Base-by-base conservation (phyloP, 345 rosid genomes). In the Gossypium turneri region DNA sequence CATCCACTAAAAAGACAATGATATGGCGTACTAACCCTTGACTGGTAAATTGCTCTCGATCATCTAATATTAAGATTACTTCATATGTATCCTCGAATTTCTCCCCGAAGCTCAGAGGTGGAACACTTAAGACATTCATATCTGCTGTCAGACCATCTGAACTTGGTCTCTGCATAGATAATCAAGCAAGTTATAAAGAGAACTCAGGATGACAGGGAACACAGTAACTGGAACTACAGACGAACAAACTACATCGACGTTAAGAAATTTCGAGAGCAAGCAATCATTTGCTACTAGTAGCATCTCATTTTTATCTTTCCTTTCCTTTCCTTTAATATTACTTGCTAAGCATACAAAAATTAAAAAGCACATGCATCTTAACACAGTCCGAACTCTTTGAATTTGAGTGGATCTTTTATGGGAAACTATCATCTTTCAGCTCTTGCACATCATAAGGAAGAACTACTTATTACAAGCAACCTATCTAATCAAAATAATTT, bases 31-130 rank as follows among this genome's bases (percentile, higher is more conserved):
- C 92, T 73, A 65, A 93, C 97, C 98, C 90, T 44, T 78, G 89
- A 73, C 73, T 64, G 27, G 90, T 87, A 84, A 89, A 93, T 62
- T 93, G 91, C 86, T 93, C 97, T 57, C 93, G 81, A 68, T 91
- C 94, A 85, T 94, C 98, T 78, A 94, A 74, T 76, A 93, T 88
- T 79, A 93, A 78, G 66, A 90, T 77, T 51, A 92, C 90, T 79
- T 90, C 88, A 84, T 92, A 94, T 56, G 77, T 79, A 80, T 90
- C 94, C 81, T 85, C 91, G 84, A 94, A 94, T 27, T 84, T 81
- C 81, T 92, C 98, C 77, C 96, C 96, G 27, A 72, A 81, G 78
- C 76, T 77, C 75, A 94, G 83, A 78, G 96, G 97, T 41, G 98
- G 98, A 80, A 83, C 76, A 73, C 84, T 82, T 81, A 81, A 65